These are phyloP conservation scores for Opeltia flavorubescens DNA, from an alignment of 495 filamentous ascomycete genomes.

Conservation along the genomic window DNA sequence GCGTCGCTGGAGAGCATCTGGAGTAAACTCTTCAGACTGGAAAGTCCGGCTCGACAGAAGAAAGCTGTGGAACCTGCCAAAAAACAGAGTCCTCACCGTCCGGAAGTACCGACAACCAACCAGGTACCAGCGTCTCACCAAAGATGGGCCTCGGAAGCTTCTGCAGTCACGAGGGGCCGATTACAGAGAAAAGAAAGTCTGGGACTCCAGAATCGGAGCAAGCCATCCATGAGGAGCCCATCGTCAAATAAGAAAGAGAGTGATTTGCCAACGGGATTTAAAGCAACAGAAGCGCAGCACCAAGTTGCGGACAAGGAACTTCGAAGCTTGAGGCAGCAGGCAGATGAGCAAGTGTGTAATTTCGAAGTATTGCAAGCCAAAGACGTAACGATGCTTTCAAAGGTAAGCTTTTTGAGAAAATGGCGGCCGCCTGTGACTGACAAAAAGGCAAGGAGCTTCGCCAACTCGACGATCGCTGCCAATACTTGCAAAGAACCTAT, in stretches of 20 bases:
- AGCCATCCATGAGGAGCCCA: slow-evolving; percentile 9
- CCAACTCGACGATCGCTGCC: slow-evolving; percentile 53
- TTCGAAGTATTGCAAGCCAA: slow-evolving; percentile 55
- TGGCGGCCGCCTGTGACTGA: slow-evolving; percentile 1
- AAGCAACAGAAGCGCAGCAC: slow-evolving; percentile 33
- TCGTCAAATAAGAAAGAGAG: slow-evolving; percentile 34
- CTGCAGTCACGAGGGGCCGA: slow-evolving; percentile 45
- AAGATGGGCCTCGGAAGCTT: slow-evolving; percentile 41
- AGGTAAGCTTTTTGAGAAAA: slow-evolving; percentile 26
- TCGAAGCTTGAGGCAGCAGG: slow-evolving; percentile 42
- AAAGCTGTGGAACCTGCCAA: not conserved
- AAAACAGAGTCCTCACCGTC: slow-evolving; percentile 12
- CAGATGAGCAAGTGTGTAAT: slow-evolving; percentile 44
- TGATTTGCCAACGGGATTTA: slow-evolving; percentile 45
- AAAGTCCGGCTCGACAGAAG: not conserved
- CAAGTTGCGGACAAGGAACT: slow-evolving; percentile 37
- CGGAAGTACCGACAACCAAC: not conserved
- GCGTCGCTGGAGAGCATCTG: not conserved
- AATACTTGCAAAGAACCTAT: slow-evolving; percentile 57
- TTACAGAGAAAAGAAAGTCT: slow-evolving; percentile 31
- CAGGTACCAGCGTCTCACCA: slow-evolving; percentile 21
- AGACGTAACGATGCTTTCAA: slow-evolving; percentile 51
- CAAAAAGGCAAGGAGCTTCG: slow-evolving; percentile 40
- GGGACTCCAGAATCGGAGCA: slow-evolving; percentile 10
- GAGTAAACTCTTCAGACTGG: not conserved